phyloP scores from a whole-genome alignment of 1,139 yeast genomes.

The Nadsonia commutata region DNA sequence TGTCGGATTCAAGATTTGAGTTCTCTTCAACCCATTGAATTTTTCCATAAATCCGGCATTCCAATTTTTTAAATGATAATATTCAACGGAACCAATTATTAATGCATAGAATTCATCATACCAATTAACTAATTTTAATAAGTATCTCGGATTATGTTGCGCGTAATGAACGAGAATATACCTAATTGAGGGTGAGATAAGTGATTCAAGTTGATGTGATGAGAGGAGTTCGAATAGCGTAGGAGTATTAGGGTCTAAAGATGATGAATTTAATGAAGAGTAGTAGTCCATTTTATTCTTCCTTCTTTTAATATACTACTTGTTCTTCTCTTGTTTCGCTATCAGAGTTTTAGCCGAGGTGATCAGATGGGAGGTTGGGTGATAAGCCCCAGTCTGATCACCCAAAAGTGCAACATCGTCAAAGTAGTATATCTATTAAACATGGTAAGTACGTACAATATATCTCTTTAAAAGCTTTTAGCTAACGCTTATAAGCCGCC shows the following conservation, averaged over 20 bases:
- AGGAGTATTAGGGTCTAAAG: conserved; percentile 61
- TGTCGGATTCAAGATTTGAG: conserved; percentile 21
- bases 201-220: conserved; percentile 58
- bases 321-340: too few relatives aligned
- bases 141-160: conserved; percentile 56
- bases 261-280: conserved; percentile 63
- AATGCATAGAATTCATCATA: conserved; percentile 66
- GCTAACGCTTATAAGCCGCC: too few relatives aligned
- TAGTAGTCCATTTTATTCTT: conserved; percentile 74
- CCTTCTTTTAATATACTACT: too few relatives aligned
- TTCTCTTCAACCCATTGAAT: conserved; percentile 77
- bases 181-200: conserved; percentile 71
- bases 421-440: too few relatives aligned
- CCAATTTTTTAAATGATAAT: conserved; percentile 57
- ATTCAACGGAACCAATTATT: conserved; percentile 56
- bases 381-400: too few relatives aligned
- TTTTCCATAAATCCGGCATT: conserved; percentile 84
- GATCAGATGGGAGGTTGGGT: too few relatives aligned
- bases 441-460: too few relatives aligned
- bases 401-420: too few relatives aligned
- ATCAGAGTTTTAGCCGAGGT: too few relatives aligned
- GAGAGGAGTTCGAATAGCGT: conserved; percentile 75
- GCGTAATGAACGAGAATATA: conserved; percentile 75
- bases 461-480: too few relatives aligned
- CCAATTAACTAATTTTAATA: conserved; percentile 45